Conservation (phyloP, 2,329 filamentous ascomycete genomes). For the Diaporthe sp. region DNA sequence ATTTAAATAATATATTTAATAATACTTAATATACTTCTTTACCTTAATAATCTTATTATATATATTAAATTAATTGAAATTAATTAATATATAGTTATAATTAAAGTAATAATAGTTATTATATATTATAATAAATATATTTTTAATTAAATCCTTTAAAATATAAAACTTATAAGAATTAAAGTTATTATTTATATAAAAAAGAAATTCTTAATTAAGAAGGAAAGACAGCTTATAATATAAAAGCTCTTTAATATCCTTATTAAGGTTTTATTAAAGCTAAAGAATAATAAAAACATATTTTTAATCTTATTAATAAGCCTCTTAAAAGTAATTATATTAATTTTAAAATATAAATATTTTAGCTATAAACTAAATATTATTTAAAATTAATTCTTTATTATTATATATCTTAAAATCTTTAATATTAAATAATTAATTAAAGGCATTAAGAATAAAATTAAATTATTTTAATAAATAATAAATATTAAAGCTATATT, state of each 20-base stretch:
- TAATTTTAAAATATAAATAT: not conserved
- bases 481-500: not conserved
- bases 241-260: not conserved
- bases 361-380: not conserved
- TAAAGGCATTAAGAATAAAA: not conserved
- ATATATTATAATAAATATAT: not conserved
- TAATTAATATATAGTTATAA: not conserved
- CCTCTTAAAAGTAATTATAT: not conserved
- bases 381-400: too few relatives aligned
- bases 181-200: not conserved
- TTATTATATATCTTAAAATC: too few relatives aligned
- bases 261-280: not conserved
- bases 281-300: conserved; percentile 3
- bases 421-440: not conserved
- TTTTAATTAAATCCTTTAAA: not conserved
- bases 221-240: too few relatives aligned
- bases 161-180: not conserved
- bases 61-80: not conserved
- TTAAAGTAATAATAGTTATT: not conserved
- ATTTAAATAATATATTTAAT: not conserved
- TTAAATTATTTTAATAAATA: not conserved
- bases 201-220: too few relatives aligned
- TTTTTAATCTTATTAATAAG: not conserved
- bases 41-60: not conserved
- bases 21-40: too few relatives aligned